Base-by-base conservation (phyloP, 805 yeast genomes). In the Sugiyamaella smithiae region DNA sequence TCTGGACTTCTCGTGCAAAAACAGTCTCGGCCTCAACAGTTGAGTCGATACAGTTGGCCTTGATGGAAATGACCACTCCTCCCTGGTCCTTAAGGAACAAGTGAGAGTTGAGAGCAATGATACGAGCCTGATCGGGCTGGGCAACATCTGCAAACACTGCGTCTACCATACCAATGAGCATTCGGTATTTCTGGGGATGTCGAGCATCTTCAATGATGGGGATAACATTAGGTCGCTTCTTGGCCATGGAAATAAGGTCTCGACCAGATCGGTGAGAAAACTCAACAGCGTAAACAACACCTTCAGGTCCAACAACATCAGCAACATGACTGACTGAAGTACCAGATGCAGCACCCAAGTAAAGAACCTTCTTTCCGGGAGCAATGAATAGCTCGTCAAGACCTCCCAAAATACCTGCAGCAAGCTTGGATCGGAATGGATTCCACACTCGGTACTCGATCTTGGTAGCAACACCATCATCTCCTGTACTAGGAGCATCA, bases 351-450 rank as follows among this genome's bases (percentile, higher is more conserved):
- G 99, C 99, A 81, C 99, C 99, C 66, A 93, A 75, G 73, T 93
- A 93, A 57, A 93, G 78, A 47, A 93, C 98, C 78, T 93, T 93
- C 77, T 87, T 88, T 68, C 99, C 99, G 66, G 99, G 99, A 50
- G 87, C 95, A 73, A 93, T 86, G 78, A 89, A 95, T 62, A 93
- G 75, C 76, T 93, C 97, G 70, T 91, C 99, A 62, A 93, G 75
- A 85, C 99, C 99, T 76, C 99, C 99, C 88, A 93, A 87, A 61
- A 93, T 88, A 86, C 99, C 99, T 56, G 99, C 99, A 69, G 99
- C 99, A 76, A 93, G 78, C 81, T 93, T 93, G 52, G 98, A 91
- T 84, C 99, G 86, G 86, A 93, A 93, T 57, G 99, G 99, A 76
- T 93, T 93, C 99, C 99, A 93, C 61, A 93, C 99, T 81, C 99